phyloP scores from a whole-genome alignment of 495 filamentous ascomycete species.

The Aspergillus carlsbadensis region DNA sequence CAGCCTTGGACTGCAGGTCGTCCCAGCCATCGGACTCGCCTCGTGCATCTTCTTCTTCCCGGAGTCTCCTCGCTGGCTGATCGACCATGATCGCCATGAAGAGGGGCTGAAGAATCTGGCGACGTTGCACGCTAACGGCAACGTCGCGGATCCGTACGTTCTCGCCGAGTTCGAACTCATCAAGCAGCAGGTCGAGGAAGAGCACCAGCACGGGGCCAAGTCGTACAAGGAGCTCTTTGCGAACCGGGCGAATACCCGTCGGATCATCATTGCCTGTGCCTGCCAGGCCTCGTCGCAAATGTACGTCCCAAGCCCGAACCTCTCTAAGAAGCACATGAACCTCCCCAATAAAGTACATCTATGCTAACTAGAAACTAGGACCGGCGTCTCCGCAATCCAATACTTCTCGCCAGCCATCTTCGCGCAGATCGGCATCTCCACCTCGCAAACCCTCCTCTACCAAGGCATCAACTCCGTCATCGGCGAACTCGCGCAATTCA shows the following conservation, averaged over 20 bases:
- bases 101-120: conserved; percentile 47
- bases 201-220: conserved; percentile 56
- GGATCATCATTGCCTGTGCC: conserved; percentile 56
- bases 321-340: too few species aligned
- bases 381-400: conserved; percentile 64
- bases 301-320: background rate
- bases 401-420: conserved; percentile 61
- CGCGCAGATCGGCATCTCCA: conserved; percentile 57
- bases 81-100: conserved; percentile 39
- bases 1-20: conserved; percentile 6
- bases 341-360: too few species aligned
- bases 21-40: conserved; percentile 7
- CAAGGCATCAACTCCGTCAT: conserved; percentile 61
- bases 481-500: conserved; percentile 36
- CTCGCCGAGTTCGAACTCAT: conserved; percentile 61
- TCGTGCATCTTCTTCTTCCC: conserved; percentile 51
- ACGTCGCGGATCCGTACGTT: conserved; percentile 60
- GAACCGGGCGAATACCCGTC: conserved; percentile 57
- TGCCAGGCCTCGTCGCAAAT: conserved; percentile 63
- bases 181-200: conserved; percentile 30
- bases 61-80: conserved; percentile 52
- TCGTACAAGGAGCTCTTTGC: conserved; percentile 60
- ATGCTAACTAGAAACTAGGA: too few species aligned
- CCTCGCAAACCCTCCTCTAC: conserved; percentile 57
- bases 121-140: conserved; percentile 56